These are phyloP conservation scores for Vitis labrusca DNA, from an alignment of 164 flowering plant genomes.

Conservation along the genomic window DNA sequence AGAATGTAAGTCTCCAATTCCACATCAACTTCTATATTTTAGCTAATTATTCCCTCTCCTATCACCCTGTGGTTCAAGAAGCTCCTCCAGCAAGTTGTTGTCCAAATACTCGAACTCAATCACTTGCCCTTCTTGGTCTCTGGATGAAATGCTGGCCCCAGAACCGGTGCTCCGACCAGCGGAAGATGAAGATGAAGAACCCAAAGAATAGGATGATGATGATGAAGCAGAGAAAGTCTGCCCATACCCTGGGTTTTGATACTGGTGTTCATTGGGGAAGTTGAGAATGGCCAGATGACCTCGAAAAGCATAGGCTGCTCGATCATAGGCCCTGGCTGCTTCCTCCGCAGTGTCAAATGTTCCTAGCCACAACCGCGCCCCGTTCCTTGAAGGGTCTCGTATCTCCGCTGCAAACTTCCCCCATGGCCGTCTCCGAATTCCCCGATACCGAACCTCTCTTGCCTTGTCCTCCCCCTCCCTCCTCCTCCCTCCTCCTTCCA, in stretches of 20 bases:
- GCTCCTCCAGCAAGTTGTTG: slow-evolving; percentile 29
- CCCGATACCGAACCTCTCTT: slow-evolving; percentile 20
- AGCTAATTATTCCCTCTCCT: not conserved
- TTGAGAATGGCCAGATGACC: slow-evolving; percentile 44
- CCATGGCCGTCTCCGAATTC: slow-evolving; percentile 40
- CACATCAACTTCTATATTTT: not conserved
- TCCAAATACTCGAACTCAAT: slow-evolving; percentile 37
- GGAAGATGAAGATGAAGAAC: not conserved
- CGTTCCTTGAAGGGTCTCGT: slow-evolving; percentile 36
- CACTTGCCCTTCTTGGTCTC: slow-evolving; percentile 14
- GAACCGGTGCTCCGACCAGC: not conserved
- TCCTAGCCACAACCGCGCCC: slow-evolving; percentile 42
- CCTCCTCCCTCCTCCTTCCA: slow-evolving; percentile 3
- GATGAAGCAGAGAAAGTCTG: not conserved
- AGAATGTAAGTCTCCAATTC: not conserved
- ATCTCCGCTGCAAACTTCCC: slow-evolving; percentile 49
- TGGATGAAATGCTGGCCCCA: not conserved
- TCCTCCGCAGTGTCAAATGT: slow-evolving; percentile 38
- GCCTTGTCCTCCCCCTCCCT: not conserved
- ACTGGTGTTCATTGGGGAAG: slow-evolving; percentile 33
- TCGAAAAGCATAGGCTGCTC: slow-evolving; percentile 36
- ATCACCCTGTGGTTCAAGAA: slow-evolving; percentile 14
- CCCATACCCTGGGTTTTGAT: not conserved
- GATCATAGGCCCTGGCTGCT: slow-evolving; percentile 42
- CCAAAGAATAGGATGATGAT: too few relatives aligned